phyloP scores from a whole-genome alignment of 768 basidiomycete genomes.

The Kwoniella dendrophila region DNA sequence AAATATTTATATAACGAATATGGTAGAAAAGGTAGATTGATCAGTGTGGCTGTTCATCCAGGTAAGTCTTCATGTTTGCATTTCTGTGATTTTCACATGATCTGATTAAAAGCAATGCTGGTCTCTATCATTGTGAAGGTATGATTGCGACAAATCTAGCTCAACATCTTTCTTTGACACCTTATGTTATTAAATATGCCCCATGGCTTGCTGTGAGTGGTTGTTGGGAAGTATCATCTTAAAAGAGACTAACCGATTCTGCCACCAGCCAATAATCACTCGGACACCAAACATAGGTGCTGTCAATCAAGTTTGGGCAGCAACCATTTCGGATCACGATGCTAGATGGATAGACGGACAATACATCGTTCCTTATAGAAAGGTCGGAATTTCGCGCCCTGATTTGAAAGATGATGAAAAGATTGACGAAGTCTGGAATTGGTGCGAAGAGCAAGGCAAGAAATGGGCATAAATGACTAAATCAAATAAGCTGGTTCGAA shows the following conservation, averaged over 20 bases:
- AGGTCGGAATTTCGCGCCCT: constrained; percentile 34
- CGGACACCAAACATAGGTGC: constrained; percentile 29
- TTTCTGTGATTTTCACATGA: neutral
- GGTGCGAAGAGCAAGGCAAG: constrained; percentile 39
- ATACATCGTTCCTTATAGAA: constrained; percentile 45
- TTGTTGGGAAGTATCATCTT: no score
- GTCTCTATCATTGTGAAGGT: constrained; percentile 22
- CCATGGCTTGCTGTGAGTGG: constrained; percentile 43
- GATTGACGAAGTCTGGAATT: constrained; percentile 39
- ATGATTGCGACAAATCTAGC: constrained; percentile 42
- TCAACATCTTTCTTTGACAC: constrained; percentile 24
- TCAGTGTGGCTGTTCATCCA: constrained; percentile 45
- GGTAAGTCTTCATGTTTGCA: constrained; percentile 22
- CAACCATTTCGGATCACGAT: constrained; percentile 27
- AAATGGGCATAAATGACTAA: constrained; percentile 18
- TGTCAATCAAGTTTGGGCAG: constrained; percentile 45
- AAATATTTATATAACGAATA: constrained; percentile 36
- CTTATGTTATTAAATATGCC: constrained; percentile 14
- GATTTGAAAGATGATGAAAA: constrained; percentile 32
- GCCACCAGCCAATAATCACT: no score
- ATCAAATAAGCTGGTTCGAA: no score
- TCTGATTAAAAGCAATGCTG: neutral
- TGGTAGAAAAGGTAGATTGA: constrained; percentile 36
- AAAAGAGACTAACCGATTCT: no score
- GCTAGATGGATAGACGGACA: constrained; percentile 36